Conservation (phyloP, 352 stramenopile genomes). For the Phytopythium litorale region DNA sequence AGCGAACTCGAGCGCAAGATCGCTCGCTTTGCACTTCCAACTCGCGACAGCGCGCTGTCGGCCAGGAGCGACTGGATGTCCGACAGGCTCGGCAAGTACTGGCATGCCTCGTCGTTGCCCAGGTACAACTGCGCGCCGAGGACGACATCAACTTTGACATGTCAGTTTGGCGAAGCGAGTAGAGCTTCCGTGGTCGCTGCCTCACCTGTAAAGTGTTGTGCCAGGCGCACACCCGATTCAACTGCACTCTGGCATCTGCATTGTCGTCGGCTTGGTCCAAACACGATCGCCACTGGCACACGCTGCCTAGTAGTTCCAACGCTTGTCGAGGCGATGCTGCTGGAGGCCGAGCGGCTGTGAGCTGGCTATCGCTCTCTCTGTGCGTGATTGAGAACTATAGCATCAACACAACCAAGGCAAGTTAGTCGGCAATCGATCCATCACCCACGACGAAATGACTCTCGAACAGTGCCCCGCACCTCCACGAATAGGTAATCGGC, state of each 20-base stretch:
- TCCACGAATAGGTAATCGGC: conserved; percentile 23
- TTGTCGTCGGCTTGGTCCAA: conserved; percentile 6
- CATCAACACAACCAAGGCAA: neutral
- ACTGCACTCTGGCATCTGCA: neutral
- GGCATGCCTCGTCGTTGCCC: conserved; percentile 17
- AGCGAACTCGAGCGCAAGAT: conserved; percentile 28
- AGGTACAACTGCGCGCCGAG: conserved; percentile 13
- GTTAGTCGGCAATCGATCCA: too few relatives aligned
- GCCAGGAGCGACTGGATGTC: conserved; percentile 6
- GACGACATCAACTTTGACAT: neutral
- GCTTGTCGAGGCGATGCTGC: neutral
- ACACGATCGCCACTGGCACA: conserved; percentile 36
- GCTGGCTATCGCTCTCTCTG: neutral
- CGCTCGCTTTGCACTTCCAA: conserved; percentile 15
- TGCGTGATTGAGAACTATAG: neutral
- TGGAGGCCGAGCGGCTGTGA: neutral
- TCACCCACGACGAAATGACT: too few relatives aligned
- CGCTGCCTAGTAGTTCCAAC: conserved; percentile 11
- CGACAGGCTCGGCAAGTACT: conserved; percentile 19
- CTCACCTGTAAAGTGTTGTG: conserved; percentile 24
- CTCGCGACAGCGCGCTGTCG: conserved; percentile 9
- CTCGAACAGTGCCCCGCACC: conserved; percentile 4
- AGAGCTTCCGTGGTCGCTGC: too few relatives aligned
- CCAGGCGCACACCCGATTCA: conserved; percentile 21
- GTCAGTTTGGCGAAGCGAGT: neutral